A percentile compares a stretch with the other conserved stretches of the same genome.
These are phyloP conservation scores for Avena atlantica DNA, from an alignment of 176 grass and related monocot species.

Conservation along the genomic window DNA sequence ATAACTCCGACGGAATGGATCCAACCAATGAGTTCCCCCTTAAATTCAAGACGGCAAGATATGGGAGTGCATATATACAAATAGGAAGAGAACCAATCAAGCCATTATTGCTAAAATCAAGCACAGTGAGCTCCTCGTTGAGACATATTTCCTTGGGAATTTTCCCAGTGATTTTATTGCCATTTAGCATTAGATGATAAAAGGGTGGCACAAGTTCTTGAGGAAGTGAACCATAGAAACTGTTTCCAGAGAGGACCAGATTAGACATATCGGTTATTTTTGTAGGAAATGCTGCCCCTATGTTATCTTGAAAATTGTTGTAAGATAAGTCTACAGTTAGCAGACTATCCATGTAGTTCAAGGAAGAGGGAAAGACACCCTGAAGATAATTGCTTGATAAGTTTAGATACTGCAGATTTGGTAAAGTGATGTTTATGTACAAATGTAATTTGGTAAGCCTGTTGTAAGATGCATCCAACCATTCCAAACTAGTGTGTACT, in stretches of 20 bases:
- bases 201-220: not conserved
- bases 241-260: too few relatives aligned
- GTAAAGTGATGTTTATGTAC: too few relatives aligned
- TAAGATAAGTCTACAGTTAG: too few relatives aligned
- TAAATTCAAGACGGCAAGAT: slow-evolving; percentile 29
- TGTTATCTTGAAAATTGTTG: too few relatives aligned
- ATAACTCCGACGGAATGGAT: not conserved
- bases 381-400: too few relatives aligned
- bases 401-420: too few relatives aligned
- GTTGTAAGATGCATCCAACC: too few relatives aligned
- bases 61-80: not conserved
- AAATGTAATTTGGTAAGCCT: too few relatives aligned
- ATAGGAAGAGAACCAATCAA: not conserved
- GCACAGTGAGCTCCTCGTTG: not conserved
- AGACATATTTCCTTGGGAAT: not conserved
- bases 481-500: too few relatives aligned
- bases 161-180: not conserved
- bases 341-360: too few relatives aligned
- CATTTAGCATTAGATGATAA: not conserved
- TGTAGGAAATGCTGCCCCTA: too few relatives aligned
- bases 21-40: slow-evolving; percentile 39
- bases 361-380: too few relatives aligned
- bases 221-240: not conserved
- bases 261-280: accelerated
- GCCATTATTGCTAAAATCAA: not conserved